These are phyloP conservation scores for Pichia eremophila DNA, from an alignment of 805 yeast genomes.

Conservation along the genomic window DNA sequence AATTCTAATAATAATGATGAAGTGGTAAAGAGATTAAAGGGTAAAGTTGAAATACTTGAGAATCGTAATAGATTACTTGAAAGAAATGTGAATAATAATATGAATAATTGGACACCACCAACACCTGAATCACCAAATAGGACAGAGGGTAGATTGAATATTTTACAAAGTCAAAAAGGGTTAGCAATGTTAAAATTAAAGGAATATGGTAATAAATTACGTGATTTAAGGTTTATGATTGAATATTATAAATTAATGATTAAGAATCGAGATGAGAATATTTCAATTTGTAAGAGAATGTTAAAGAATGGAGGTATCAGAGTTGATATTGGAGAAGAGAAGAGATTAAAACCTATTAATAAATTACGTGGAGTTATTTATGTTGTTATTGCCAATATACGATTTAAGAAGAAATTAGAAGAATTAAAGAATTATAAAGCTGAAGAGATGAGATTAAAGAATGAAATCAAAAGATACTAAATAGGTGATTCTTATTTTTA, in stretches of 20 bases:
- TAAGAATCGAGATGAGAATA: slow-evolving; percentile 12
- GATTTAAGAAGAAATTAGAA: slow-evolving; percentile 24
- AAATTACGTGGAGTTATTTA: slow-evolving; percentile 22
- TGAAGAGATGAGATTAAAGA: slow-evolving; percentile 14
- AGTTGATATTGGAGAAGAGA: slow-evolving; percentile 7
- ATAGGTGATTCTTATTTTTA: no score
- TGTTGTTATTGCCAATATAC: slow-evolving; percentile 29
- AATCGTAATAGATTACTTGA: neutral
- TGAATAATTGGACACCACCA: slow-evolving; percentile 14
- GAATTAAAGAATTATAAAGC: slow-evolving; percentile 4
- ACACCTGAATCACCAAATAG: slow-evolving; percentile 19
- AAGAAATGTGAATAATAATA: slow-evolving; percentile 10
- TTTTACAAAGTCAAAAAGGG: slow-evolving; percentile 33
- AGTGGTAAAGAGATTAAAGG: slow-evolving; percentile 1
- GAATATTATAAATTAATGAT: slow-evolving; percentile 22
- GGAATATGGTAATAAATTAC: slow-evolving; percentile 30
- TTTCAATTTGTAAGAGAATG: slow-evolving; percentile 7
- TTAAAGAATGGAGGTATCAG: slow-evolving; percentile 17
- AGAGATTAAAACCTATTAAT: slow-evolving; percentile 17
- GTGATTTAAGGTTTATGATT: slow-evolving; percentile 29
- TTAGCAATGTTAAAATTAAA: slow-evolving; percentile 39
- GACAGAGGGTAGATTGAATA: slow-evolving; percentile 9
- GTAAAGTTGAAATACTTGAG: slow-evolving; percentile 4
- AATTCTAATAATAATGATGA: neutral
- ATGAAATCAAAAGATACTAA: neutral